Conservation (phyloP, 1,139 yeast species). For the Debaryomyces subglobosus region DNA sequence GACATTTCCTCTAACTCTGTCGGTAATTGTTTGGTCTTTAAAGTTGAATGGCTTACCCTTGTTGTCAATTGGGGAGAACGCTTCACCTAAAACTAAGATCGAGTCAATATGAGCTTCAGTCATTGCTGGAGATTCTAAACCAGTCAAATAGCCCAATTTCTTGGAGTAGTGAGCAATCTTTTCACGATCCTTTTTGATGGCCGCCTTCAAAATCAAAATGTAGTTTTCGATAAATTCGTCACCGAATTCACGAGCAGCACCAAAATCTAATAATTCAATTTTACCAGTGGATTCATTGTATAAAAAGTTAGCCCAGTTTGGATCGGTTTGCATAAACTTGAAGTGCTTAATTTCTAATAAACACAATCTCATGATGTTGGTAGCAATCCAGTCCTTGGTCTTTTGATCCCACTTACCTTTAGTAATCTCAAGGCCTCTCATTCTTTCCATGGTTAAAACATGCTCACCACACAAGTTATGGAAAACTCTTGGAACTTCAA, state of each 20-base stretch:
- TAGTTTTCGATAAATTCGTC: constrained; percentile 71
- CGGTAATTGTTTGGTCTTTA: constrained; percentile 85
- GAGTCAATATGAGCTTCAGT: constrained; percentile 90
- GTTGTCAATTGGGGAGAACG: constrained; percentile 64
- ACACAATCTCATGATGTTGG: constrained; percentile 85
- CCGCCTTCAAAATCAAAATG: constrained; percentile 72
- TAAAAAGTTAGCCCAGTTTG: constrained; percentile 97
- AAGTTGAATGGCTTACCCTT: constrained; percentile 65
- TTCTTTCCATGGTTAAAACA: constrained; percentile 86
- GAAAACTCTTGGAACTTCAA: constrained; percentile 80
- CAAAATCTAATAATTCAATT: constrained; percentile 89
- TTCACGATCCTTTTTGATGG: constrained; percentile 69
- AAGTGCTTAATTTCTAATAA: constrained; percentile 81
- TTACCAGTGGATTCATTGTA: constrained; percentile 67
- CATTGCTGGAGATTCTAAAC: constrained; percentile 86
- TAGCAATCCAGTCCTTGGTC: constrained; percentile 78
- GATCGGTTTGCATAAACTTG: constrained; percentile 97
- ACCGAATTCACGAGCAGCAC: constrained; percentile 82
- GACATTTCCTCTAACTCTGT: constrained; percentile 83
- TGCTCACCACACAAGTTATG: constrained; percentile 78
- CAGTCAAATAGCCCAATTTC: constrained; percentile 87
- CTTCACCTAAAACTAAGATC: constrained; percentile 89
- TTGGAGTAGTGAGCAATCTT: constrained; percentile 67
- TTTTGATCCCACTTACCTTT: constrained; percentile 78
- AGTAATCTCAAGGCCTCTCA: constrained; percentile 82